Conservation (phyloP, 2,329 filamentous ascomycete genomes). For the Claviceps maximensis region DNA sequence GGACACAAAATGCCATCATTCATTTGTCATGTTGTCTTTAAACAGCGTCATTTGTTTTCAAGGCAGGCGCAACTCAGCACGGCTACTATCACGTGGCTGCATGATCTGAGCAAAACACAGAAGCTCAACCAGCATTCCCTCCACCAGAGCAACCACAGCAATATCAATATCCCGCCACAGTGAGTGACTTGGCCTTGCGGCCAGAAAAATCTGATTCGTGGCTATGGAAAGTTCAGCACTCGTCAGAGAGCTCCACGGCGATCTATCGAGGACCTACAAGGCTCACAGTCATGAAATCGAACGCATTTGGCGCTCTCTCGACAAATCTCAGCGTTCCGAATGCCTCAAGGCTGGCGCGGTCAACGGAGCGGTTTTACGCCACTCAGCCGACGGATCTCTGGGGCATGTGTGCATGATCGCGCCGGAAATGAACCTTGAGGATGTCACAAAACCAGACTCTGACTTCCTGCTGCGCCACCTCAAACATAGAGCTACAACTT, state of each 20-base stretch:
- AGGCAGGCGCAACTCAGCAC: background rate
- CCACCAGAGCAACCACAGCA: background rate
- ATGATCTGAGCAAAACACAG: no score
- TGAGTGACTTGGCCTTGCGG: background rate
- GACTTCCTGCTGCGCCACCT: background rate
- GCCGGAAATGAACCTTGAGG: background rate
- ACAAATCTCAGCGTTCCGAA: background rate
- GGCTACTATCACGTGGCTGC: no score
- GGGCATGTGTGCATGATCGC: background rate
- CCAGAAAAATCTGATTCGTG: background rate
- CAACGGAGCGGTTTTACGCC: background rate
- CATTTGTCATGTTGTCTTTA: no score
- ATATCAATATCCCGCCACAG: background rate
- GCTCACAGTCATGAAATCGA: background rate
- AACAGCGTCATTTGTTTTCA: no score
- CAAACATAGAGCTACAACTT: background rate
- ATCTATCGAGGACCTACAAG: background rate
- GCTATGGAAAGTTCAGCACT: background rate
- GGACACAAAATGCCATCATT: no score
- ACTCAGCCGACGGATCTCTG: background rate
- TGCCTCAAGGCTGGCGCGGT: background rate
- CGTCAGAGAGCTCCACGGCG: background rate
- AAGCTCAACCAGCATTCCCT: background rate
- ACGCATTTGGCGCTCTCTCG: background rate
- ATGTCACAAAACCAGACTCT: background rate